Evolutionary conservation across 2,329 filamentous ascomycete genomes (phyloP), one percentile per base, ranked within the genome.

Genomic region (Pseudomassariella vexata): DNA sequence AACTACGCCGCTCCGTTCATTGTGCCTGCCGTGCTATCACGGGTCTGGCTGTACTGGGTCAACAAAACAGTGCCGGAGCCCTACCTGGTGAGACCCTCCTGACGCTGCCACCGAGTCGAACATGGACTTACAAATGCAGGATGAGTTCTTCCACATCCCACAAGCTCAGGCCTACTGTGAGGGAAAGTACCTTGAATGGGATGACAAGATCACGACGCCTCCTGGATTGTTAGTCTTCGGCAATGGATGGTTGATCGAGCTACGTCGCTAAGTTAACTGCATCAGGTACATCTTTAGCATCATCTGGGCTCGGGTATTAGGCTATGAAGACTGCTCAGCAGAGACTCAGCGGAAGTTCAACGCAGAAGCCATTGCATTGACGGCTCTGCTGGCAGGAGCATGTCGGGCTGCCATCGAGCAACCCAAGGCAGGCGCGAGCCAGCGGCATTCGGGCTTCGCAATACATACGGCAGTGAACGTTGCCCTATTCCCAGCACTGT

Each of bases 141-240:
- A 94, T 54, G 86, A 94, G 53, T 66, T 87, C 19, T 94, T 92
- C 41, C 86, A 98, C 55, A 81, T 95, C 15, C 85, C 87, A 0
- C 92, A 98, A 60, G 88, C 88, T 0, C 86, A 94, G 49, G 77
- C 75, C 19, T 98, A 95, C 57, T 95, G 89, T 56, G 56, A 73
- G 24, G 80, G 82, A 9, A 72, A 73, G 33, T 94, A 82, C 63
- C 54, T 58, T 9, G 70, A 85, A 35, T 98, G 92, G 92, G 89
- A 98, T 58, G 82, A 90, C 38, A 98, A 96, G 56, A 92, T 98
- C 52, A 98, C 92, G 0, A 98, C 92, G 2, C 92, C 92, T 1
- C 90, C 92, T 1, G 92, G 89, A 20, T 64, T 98, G 64, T 87
- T 67, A 55, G 67, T 57, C 18, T 34, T 49, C 22, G 3, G 14